Evolutionary conservation across 148 eudicot species (phyloP).

Genomic region (Simmondsia chinensis): DNA sequence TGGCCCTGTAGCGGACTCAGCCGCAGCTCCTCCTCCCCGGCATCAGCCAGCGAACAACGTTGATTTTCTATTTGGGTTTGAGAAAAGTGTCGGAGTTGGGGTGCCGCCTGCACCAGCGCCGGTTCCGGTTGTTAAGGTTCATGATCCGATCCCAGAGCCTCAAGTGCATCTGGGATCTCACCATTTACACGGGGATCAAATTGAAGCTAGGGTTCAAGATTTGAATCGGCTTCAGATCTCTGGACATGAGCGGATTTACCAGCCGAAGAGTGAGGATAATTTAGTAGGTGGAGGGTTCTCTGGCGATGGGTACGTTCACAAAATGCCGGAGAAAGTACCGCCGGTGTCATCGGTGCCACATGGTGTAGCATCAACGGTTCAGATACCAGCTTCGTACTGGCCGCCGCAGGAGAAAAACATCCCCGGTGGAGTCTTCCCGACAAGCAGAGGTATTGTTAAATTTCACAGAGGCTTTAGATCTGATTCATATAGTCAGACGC

Average conservation of each 20-base stretch:
- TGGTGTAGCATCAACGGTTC: constrained; percentile 6
- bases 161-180: constrained; percentile 19
- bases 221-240: constrained; percentile 45
- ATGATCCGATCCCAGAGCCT: constrained; percentile 28
- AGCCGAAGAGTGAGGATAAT: constrained; percentile 38
- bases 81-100: constrained; percentile 19
- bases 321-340: constrained; percentile 13
- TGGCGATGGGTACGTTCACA: constrained; percentile 34
- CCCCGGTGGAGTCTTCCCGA: constrained; percentile 23
- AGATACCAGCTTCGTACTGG: constrained; percentile 33
- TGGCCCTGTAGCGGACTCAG: constrained; percentile 2
- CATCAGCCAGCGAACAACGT: constrained; percentile 25
- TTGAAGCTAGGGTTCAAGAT: constrained; percentile 37
- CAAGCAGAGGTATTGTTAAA: constrained; percentile 10
- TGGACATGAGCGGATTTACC: constrained; percentile 23
- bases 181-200: no score
- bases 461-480: no score
- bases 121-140: constrained; percentile 12
- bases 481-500: no score
- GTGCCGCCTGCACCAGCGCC: constrained; percentile 4
- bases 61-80: constrained; percentile 74
- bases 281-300: constrained; percentile 17
- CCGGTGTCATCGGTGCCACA: no score
- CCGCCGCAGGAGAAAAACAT: constrained; percentile 20
- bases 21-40: constrained; percentile 12